phyloP scores from a whole-genome alignment of 164 flowering plant genomes.

The Taxillus chinensis region DNA sequence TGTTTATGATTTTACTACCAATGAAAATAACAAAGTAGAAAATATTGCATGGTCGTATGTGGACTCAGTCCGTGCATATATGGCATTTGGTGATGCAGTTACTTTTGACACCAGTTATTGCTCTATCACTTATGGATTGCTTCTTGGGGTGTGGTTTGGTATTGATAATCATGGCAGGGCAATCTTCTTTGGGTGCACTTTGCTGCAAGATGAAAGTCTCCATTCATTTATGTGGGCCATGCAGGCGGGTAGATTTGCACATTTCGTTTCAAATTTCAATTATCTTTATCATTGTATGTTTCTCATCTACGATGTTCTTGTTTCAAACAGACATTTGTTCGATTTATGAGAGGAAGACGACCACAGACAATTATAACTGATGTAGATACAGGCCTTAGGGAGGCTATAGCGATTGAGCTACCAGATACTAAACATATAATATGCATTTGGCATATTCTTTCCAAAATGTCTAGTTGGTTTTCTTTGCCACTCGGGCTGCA shows the following conservation, averaged over 20 bases:
- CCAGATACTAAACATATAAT: constrained; percentile 1
- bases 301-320: constrained; percentile 10
- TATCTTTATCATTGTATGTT: not conserved
- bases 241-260: constrained; percentile 22
- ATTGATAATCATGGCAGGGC: constrained; percentile 26
- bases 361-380: constrained; percentile 31
- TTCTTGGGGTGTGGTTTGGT: constrained; percentile 31
- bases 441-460: not conserved
- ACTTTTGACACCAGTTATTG: constrained; percentile 25
- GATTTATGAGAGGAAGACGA: constrained; percentile 24
- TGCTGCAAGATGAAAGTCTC: constrained; percentile 26
- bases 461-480: not conserved
- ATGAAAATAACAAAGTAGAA: constrained; percentile 24
- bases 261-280: constrained; percentile 11
- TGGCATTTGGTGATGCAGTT: constrained; percentile 25
- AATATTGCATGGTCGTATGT: constrained; percentile 31
- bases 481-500: not conserved
- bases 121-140: constrained; percentile 25
- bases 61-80: constrained; percentile 20
- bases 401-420: not conserved
- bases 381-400: constrained; percentile 20
- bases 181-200: constrained; percentile 24
- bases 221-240: constrained; percentile 25
- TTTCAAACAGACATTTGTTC: constrained; percentile 26
- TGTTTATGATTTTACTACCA: constrained; percentile 20